A percentile compares a stretch with the other conserved stretches of the same genome.
These are phyloP conservation scores for Aspergillus biplanus DNA, from an alignment of 495 filamentous ascomycete genomes.

Conservation along the genomic window DNA sequence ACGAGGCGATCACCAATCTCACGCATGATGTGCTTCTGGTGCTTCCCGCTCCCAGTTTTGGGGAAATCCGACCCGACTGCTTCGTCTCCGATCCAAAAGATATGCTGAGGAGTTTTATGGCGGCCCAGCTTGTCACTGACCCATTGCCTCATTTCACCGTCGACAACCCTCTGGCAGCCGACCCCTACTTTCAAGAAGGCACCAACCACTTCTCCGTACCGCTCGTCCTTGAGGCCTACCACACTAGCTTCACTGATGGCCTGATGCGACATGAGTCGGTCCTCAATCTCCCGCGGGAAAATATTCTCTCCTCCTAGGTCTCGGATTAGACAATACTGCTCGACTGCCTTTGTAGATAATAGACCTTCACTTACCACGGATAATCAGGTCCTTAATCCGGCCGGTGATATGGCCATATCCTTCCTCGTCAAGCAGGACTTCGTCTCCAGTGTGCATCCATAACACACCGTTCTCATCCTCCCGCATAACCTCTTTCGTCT, in stretches of 20 bases:
- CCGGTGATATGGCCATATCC: conserved; percentile 47
- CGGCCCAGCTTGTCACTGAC: conserved; percentile 52
- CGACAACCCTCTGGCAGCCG: not conserved
- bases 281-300: conserved; percentile 71
- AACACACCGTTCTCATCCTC: conserved; percentile 17
- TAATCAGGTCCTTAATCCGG: conserved; percentile 64
- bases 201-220: conserved; percentile 62
- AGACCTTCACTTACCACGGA: conserved; percentile 41
- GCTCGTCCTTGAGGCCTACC: conserved; percentile 59
- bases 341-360: not conserved
- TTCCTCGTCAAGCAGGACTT: conserved; percentile 22
- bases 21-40: conserved; percentile 63
- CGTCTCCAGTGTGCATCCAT: conserved; percentile 29
- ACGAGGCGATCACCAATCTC: conserved; percentile 37
- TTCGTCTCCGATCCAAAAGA: conserved; percentile 62
- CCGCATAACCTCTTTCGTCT: conserved; percentile 68
- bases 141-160: conserved; percentile 37
- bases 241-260: conserved; percentile 59
- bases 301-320: conserved; percentile 71
- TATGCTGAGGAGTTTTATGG: conserved; percentile 59
- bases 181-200: conserved; percentile 23
- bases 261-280: conserved; percentile 60
- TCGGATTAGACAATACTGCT: not conserved
- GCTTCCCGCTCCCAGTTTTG: conserved; percentile 66
- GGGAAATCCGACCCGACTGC: conserved; percentile 52